phyloP scores from a whole-genome alignment of 179 eudicot species.

The Actinidia arguta region DNA sequence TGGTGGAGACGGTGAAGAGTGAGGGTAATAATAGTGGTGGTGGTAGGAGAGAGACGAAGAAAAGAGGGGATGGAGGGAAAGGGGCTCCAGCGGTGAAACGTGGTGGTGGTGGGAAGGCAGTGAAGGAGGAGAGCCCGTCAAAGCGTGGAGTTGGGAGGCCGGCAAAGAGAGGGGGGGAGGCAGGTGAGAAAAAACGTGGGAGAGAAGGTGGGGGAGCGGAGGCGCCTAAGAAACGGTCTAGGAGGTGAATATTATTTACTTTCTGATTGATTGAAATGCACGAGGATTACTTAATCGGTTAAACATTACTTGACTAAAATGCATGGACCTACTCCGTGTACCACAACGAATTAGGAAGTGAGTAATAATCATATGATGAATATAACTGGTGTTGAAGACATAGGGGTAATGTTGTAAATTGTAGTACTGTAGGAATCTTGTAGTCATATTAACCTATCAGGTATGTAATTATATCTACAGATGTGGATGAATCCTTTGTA shows the following conservation, averaged over 20 bases:
- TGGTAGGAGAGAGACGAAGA: conserved; percentile 13
- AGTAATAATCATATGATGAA: no score
- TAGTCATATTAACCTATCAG: no score
- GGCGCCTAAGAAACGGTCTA: conserved; percentile 21
- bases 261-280: no score
- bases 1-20: conserved; percentile 14
- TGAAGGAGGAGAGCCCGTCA: conserved; percentile 27
- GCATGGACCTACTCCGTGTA: no score
- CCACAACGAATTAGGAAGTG: no score
- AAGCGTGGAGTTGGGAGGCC: conserved; percentile 32
- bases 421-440: no score
- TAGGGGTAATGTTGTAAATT: no score
- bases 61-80: conserved; percentile 19
- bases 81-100: conserved; percentile 4
- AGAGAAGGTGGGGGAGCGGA: conserved; percentile 20
- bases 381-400: no score
- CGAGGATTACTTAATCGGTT: no score
- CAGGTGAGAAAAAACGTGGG: conserved; percentile 20
- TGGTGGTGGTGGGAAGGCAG: conserved; percentile 7
- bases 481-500: no score
- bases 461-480: no score
- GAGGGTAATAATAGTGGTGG: conserved; percentile 14
- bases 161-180: conserved; percentile 28
- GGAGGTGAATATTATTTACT: neutral
- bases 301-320: no score